Base-by-base conservation (phyloP, 176 grass and related monocot species). In the Aegilops bicornis region DNA sequence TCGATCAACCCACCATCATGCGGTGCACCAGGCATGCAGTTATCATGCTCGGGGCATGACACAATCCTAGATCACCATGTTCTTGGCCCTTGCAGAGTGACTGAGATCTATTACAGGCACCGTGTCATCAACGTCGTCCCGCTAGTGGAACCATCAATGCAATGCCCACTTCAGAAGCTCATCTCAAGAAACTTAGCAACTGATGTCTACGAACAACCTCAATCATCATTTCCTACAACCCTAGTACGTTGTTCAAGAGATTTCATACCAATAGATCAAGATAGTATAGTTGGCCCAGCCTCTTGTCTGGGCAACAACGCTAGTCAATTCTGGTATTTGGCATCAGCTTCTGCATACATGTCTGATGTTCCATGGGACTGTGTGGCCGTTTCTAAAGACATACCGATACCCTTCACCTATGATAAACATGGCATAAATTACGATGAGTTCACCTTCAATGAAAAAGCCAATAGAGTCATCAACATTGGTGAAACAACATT, bases 81-180 rank as follows among this genome's bases (percentile, higher is more conserved):
- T 43, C 10, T 11, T 43, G 40, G 40, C 1, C 3, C 40, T 11
- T 43, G 40, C 40, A 43, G 10, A 43, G 40, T 43, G 40, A 43
- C 40, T 0, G 20, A 1, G 7, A 88, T 95, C 59, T 69, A 40
- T 74, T 90, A 92, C 69, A 16, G 16, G 7, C 1, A 61, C 25
- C 29, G 19, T 31, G 3, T 13, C 17, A 87, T 95, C 8, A 74
- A 82, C 8, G 20, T 16, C 4, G 76, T 84, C 50, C 14, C 56
- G 2, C 59, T 72, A 6, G 67, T 13, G 4, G 68, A 85, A 9
- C 22, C 90, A 16, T 84, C 68, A 35, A 25, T 79, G 20, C 4
- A 3, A 3, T 92, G 90, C 80, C 82, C 87, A 47, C 74, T 92
- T 17, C 78, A 78, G 85, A 88, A 85, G 25, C 33, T 54, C 1